A percentile compares a stretch with the other conserved stretches of the same genome.
These are phyloP conservation scores for Bifiguratus adelaidae DNA, from an alignment of 192 early-diverging fungal species.

Conservation along the genomic window DNA sequence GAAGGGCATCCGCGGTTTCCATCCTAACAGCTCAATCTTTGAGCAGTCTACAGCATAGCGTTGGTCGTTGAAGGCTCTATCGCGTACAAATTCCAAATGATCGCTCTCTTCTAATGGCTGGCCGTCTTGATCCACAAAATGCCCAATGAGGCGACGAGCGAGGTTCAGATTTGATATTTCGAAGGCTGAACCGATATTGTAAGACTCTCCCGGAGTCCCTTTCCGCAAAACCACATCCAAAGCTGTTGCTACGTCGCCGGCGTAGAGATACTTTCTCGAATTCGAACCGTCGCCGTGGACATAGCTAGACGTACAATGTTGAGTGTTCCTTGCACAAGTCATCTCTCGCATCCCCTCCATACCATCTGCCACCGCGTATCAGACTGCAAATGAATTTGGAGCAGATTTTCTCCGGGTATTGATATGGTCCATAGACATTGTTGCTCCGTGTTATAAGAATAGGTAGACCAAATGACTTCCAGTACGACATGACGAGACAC, in stretches of 20 bases:
- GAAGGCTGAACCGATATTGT: conserved; percentile 65
- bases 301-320: conserved; percentile 21
- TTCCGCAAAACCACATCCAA: conserved; percentile 54
- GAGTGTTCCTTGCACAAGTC: neutral
- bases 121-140: conserved; percentile 25
- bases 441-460: conserved; percentile 71
- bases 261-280: conserved; percentile 66
- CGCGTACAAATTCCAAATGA: conserved; percentile 59
- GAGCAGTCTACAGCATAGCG: conserved; percentile 64
- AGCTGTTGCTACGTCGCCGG: conserved; percentile 56
- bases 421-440: conserved; percentile 73
- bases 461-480: conserved; percentile 66
- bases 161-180: conserved; percentile 64
- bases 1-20: conserved; percentile 49
- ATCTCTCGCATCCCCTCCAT: neutral
- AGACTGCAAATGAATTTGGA: conserved; percentile 71
- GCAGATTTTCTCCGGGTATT: conserved; percentile 81
- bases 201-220: conserved; percentile 59
- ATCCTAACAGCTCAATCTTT: conserved; percentile 60
- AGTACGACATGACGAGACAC: conserved; percentile 61
- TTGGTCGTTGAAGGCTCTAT: conserved; percentile 67
- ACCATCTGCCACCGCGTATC: conserved; percentile 41
- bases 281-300: conserved; percentile 69
- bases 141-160: conserved; percentile 39
- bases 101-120: conserved; percentile 11